Evolutionary conservation across 257 asterid genomes (phyloP), one percentile per base, ranked within the genome.

Genomic region (Prunella vulgaris): DNA sequence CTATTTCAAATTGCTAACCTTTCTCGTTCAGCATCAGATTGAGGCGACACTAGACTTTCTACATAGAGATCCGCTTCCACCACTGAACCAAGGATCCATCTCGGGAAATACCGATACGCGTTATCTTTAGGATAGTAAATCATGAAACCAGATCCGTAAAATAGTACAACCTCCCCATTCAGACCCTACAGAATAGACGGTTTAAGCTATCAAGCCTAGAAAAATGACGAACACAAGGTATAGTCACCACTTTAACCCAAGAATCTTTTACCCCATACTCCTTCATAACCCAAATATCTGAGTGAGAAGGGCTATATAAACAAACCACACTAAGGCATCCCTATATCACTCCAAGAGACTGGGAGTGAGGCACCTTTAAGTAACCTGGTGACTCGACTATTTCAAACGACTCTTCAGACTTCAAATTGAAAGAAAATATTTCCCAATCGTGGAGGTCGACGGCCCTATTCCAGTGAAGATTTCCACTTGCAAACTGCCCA

Each of bases 211-310:
- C 20, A 5, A 12, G 0, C 3, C 6, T 33, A 38, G 64, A 64
- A 57, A 0, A 68, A 66, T 7, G 9, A 32, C 33, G 10, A 51
- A 44, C 18, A 24, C 28, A 51, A 51, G 83, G 74, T 64, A 85
- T 8, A 1, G 74, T 60, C 24, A 32, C 66, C 69, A 82, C 46
- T 60, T 76, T 84, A 52, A 27, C 27, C 90, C 87, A 85, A n/a
- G 83, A 80, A 5, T 80, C 84, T 13, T 56, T 76, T 28, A 79
- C 81, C 15, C 87, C 88, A 33, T 85, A 78, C 37, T 83, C 67
- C 73, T 82, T 86, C 90, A 86, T 58, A 44, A 78, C 79, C 95
- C 89, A 86, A 28, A 86, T 21, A 78, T 82, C 84, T 1, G 42
- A 46, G 13, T 52, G 15, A 5, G 10, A 22, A 17, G 13, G 2